A percentile compares a stretch with the other conserved stretches of the same genome.
Evolutionary conservation across 1,284 basidiomycete species (phyloP).

Genomic region (Apiotrichum laibachii): DNA sequence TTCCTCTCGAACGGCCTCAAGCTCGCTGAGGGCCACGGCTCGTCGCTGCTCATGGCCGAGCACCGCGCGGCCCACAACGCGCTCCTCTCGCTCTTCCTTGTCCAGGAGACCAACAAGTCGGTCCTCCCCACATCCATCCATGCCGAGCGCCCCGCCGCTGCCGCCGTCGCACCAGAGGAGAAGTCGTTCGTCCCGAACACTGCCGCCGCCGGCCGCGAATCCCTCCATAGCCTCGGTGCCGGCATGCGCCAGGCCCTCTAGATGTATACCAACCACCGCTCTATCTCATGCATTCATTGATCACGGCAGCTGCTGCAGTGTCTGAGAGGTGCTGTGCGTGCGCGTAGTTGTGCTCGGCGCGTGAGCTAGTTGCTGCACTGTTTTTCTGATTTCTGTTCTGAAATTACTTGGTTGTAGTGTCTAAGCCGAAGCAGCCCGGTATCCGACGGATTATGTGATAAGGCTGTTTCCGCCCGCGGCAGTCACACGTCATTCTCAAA

Average conservation of each 20-base stretch:
- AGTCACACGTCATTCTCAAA: constrained; percentile 10
- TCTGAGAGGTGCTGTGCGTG: neutral
- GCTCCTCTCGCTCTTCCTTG: constrained; percentile 42
- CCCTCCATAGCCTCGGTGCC: constrained; percentile 15
- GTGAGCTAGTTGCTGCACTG: neutral
- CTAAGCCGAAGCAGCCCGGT: too few species aligned
- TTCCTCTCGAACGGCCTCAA: constrained; percentile 78
- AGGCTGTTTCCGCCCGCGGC: too few species aligned
- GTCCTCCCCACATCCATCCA: constrained; percentile 16
- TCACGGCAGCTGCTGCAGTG: neutral
- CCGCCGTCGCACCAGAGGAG: constrained; percentile 7
- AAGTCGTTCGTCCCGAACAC: constrained; percentile 1
- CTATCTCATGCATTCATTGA: constrained; percentile 19
- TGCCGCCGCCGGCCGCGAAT: constrained; percentile 8
- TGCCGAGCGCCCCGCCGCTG: constrained; percentile 1
- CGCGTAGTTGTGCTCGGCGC: neutral
- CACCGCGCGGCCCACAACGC: constrained; percentile 65
- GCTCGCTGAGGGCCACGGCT: constrained; percentile 93
- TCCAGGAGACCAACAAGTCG: constrained; percentile 15
- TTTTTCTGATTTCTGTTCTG: too few species aligned
- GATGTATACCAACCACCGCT: constrained; percentile 9
- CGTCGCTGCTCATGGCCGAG: constrained; percentile 91
- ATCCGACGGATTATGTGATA: too few species aligned
- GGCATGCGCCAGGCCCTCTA: constrained; percentile 10
- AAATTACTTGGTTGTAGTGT: too few species aligned